These are phyloP conservation scores for Gillenia trifoliata DNA, from an alignment of 306 rosid genomes.

Conservation along the genomic window DNA sequence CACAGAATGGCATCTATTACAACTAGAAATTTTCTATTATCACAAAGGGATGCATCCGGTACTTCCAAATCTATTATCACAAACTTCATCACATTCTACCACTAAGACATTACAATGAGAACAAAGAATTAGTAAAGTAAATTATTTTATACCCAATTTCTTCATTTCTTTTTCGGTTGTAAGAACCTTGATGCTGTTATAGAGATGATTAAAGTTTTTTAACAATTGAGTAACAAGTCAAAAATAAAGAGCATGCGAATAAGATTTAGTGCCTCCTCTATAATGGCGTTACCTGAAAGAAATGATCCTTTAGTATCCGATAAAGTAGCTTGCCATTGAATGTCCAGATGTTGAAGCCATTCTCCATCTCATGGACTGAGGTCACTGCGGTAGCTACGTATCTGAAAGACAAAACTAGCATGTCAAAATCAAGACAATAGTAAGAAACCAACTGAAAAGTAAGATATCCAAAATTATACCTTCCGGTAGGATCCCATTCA, in stretches of 20 bases:
- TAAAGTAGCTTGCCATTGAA: constrained; percentile 85
- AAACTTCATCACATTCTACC: neutral
- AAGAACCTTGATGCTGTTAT: neutral
- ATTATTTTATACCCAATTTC: neutral
- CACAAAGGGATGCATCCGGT: neutral
- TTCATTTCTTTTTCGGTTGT: neutral
- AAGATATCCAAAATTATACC: constrained; percentile 34
- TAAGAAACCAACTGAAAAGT: neutral
- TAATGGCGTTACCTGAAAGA: constrained; percentile 58
- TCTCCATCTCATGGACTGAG: constrained; percentile 95
- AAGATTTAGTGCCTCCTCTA: neutral
- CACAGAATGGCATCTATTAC: neutral
- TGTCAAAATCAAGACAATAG: neutral
- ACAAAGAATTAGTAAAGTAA: neutral
- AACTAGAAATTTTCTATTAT: neutral
- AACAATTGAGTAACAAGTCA: neutral
- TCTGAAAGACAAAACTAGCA: constrained; percentile 31
- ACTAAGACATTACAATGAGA: neutral
- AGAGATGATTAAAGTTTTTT: neutral
- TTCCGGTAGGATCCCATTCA: constrained; percentile 95
- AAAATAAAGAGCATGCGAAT: neutral
- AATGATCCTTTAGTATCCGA: constrained; percentile 73
- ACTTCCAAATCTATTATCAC: neutral
- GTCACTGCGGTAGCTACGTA: constrained; percentile 89
- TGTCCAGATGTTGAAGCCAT: constrained; percentile 90